Evolutionary conservation across 352 stramenopile genomes (phyloP).

Genomic region (Globisporangium iwayamae): DNA sequence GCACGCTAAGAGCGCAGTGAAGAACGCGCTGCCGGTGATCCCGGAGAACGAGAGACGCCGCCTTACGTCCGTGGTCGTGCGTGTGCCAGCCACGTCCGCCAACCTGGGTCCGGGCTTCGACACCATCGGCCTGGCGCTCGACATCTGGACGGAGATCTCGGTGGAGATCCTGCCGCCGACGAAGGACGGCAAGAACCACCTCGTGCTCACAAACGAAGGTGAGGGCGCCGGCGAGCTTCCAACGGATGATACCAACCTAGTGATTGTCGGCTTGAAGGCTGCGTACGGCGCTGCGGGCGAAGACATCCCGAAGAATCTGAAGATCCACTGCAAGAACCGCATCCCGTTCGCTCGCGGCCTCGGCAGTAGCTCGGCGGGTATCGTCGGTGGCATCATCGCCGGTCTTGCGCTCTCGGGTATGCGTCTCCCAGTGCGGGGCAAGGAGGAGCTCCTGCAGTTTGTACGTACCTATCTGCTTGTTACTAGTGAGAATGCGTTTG

Average conservation of each 20-base stretch:
- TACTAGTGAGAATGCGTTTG: neutral
- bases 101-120: conserved; percentile 99
- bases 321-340: conserved; percentile 97
- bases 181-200: conserved; percentile 47
- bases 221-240: conserved; percentile 93
- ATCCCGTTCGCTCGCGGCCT: conserved; percentile 97
- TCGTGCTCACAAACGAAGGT: conserved; percentile 96
- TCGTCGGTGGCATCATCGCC: conserved; percentile 98
- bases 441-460: conserved; percentile 96
- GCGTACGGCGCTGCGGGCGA: conserved; percentile 95
- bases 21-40: conserved; percentile 15
- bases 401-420: conserved; percentile 97
- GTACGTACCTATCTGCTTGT: conserved; percentile 13
- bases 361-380: conserved; percentile 97
- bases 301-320: conserved; percentile 88
- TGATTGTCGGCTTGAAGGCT: conserved; percentile 93
- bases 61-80: conserved; percentile 93
- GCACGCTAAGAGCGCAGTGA: conserved; percentile 17
- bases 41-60: conserved; percentile 41
- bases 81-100: conserved; percentile 96
- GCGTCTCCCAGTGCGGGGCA: conserved; percentile 81
- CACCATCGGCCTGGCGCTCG: conserved; percentile 97
- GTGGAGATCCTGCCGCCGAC: conserved; percentile 78
- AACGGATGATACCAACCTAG: conserved; percentile 89
- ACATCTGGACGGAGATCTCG: conserved; percentile 99